Conservation (phyloP, 768 basidiomycete species). For the Auricularia cornea region DNA sequence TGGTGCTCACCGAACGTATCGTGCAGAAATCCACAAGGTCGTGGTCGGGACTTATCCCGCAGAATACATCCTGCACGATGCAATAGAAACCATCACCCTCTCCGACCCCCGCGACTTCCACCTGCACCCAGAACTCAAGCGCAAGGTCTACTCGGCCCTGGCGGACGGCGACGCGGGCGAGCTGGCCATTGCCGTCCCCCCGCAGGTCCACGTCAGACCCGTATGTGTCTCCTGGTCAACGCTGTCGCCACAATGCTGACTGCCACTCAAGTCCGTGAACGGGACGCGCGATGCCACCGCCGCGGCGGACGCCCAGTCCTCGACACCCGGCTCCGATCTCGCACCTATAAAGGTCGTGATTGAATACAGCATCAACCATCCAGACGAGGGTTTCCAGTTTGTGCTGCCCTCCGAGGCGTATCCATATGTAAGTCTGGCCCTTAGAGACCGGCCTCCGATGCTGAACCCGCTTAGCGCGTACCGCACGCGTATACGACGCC, state of each 20-base stretch:
- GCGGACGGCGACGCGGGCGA: conserved; percentile 94
- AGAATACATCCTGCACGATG: conserved; percentile 73
- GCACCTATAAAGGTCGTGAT: conserved; percentile 69
- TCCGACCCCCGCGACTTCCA: conserved; percentile 70
- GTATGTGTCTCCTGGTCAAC: conserved; percentile 32
- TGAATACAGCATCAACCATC: conserved; percentile 73
- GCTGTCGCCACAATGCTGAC: conserved; percentile 26
- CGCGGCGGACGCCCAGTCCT: conserved; percentile 6
- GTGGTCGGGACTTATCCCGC: conserved; percentile 63
- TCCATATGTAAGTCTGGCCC: conserved; percentile 58
- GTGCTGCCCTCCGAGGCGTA: conserved; percentile 73
- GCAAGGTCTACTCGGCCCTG: conserved; percentile 82
- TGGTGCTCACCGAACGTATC: conserved; percentile 2
- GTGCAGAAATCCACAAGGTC: conserved; percentile 60
- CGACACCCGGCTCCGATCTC: conserved; percentile 49
- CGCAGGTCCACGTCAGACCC: conserved; percentile 57
- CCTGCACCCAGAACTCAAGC: conserved; percentile 86
- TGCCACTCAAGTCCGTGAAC: conserved; percentile 47
- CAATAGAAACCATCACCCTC: conserved; percentile 55
- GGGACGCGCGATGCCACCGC: conserved; percentile 12
- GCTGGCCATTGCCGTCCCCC: conserved; percentile 79
- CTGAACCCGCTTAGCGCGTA: conserved; percentile 50
- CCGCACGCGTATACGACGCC: conserved; percentile 91
- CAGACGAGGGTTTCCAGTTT: conserved; percentile 79
- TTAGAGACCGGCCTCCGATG: conserved; percentile 1